Base-by-base conservation (phyloP, 2,329 filamentous ascomycete species). In the Dactylellina parvicollis region DNA sequence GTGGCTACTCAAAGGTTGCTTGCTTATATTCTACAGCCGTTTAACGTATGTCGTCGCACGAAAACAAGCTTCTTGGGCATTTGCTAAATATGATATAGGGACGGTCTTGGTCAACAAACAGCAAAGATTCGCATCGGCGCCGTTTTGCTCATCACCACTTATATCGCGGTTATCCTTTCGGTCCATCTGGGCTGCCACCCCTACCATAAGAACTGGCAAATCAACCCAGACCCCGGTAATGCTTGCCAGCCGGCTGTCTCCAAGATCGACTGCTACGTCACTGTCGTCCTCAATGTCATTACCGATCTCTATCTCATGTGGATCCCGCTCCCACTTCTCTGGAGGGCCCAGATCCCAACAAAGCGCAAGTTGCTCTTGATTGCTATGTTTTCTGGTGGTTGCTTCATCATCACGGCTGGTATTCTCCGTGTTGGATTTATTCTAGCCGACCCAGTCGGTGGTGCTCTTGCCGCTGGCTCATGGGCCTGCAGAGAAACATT, bases 261-360 rank as follows among this genome's bases (percentile, higher is more conserved):
- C 0, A 81, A 81, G 14, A 82, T 83, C 52, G 81, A 86, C 50
- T 80, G 86, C 36, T 86, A 84, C 78, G 82, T 84, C n/a, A 84
- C 82, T 1, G 83, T 85, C 30, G 79, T 82, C 2, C 79, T 85
- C 71, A 88, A 87, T 74, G 82, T 87, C 1, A 75, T 80, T 1
- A 88, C 86, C 2, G 87, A 88, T 75, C 56, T 87, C 0, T 88
- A 88, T 75, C 80, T 88, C n/a, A 84, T 88, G 64, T 82, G 83
- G 26, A 87, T 88, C 36, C 86, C 86, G 0, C 80, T 86, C 3
- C 74, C 62, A 76, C 84, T 88, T 81, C 80, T 88, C 1, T 86
- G 84, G 82, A 81, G 81, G 66, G 83, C 86, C 0, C 82, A 82
- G 3, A 80, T 88, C 4, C 80, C 79, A 7, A 18, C 72, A 32